These are phyloP conservation scores for Solanum arcanum DNA, from an alignment of 257 asterid species.

Conservation along the genomic window DNA sequence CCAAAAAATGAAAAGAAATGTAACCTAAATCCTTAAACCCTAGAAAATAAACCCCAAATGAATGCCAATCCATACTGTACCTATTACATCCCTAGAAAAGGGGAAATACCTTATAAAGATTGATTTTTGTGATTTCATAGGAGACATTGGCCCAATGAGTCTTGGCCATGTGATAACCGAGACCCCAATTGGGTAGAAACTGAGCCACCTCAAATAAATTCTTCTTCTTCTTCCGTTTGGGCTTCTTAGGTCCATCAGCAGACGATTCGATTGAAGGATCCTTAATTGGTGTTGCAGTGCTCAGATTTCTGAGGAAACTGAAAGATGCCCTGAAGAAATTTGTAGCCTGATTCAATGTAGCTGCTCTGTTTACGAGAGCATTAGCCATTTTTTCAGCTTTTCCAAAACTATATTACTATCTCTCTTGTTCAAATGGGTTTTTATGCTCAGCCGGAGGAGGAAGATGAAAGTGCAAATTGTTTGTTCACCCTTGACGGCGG, in stretches of 20 bases:
- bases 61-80: not conserved
- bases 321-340: slow-evolving; percentile 25
- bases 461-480: not conserved
- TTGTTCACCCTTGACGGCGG: not conserved
- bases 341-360: slow-evolving; percentile 23
- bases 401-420: not conserved
- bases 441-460: not conserved
- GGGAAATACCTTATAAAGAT: slow-evolving; percentile 65
- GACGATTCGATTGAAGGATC: slow-evolving; percentile 8
- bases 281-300: slow-evolving; percentile 21
- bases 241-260: slow-evolving; percentile 26
- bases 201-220: slow-evolving; percentile 90
- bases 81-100: not conserved
- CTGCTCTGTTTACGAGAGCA: slow-evolving; percentile 27
- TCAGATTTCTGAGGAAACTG: slow-evolving; percentile 36
- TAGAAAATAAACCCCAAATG: not conserved
- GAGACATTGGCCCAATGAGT: slow-evolving; percentile 73
- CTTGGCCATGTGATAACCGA: slow-evolving; percentile 91
- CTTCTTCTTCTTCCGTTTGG: slow-evolving; percentile 76
- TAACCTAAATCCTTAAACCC: slow-evolving; percentile 2
- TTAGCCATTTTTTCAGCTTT: slow-evolving; percentile 48
- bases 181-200: slow-evolving; percentile 89
- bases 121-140: slow-evolving; percentile 82
- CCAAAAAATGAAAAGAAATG: not conserved
- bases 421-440: not conserved